Evolutionary conservation across 306 rosid species (phyloP).

Genomic region (Rosa rugosa): DNA sequence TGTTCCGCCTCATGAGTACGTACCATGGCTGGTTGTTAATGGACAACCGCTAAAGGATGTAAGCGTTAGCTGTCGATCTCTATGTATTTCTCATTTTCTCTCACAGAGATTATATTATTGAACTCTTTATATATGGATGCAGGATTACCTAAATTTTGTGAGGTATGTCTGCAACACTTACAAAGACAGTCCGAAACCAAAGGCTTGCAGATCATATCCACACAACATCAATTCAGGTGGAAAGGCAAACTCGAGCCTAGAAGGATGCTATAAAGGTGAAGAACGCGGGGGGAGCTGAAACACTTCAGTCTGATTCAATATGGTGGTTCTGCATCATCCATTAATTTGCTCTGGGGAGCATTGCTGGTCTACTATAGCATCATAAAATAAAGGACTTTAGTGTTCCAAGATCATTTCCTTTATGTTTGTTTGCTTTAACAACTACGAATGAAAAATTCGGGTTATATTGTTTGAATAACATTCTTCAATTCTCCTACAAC

Average conservation of each 20-base stretch:
- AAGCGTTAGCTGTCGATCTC: neutral
- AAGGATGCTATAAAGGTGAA: slow-evolving; percentile 2
- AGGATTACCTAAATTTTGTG: slow-evolving; percentile 28
- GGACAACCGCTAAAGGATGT: slow-evolving; percentile 43
- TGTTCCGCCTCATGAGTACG: slow-evolving; percentile 31
- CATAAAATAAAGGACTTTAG: neutral
- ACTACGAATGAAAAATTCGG: too few species aligned
- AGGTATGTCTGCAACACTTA: slow-evolving; percentile 31
- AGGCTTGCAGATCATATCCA: slow-evolving; percentile 21
- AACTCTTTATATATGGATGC: slow-evolving; percentile 7
- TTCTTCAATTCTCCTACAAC: too few species aligned
- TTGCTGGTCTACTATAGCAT: neutral
- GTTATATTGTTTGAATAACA: too few species aligned
- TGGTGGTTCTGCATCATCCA: slow-evolving; percentile 6
- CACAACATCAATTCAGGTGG: neutral
- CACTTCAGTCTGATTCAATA: neutral
- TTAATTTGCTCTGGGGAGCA: neutral
- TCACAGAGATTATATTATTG: neutral
- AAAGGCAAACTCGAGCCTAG: neutral
- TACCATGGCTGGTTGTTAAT: slow-evolving; percentile 62
- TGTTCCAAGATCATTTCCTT: neutral
- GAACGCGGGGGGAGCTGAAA: neutral
- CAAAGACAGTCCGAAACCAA: slow-evolving; percentile 24
- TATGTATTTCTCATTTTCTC: neutral
- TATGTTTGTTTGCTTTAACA: too few species aligned